Percentiles rank a stretch among this genome's conserved stretches.
phyloP scores from a whole-genome alignment of 352 stramenopile species.

The Phytophthora lateralis region DNA sequence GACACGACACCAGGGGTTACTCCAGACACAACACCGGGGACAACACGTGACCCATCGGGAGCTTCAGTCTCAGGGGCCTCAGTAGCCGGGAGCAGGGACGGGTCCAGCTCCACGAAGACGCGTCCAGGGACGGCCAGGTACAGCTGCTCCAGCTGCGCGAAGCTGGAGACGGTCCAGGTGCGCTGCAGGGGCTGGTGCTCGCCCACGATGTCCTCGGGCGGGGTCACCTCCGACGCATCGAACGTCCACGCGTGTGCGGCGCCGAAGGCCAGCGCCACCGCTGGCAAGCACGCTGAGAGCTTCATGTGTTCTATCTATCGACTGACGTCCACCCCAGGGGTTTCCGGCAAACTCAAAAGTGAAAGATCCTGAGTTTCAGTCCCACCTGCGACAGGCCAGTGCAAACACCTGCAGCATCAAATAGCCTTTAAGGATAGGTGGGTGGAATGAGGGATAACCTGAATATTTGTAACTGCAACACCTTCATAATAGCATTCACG shows the following conservation, averaged over 20 bases:
- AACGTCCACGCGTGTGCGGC: constrained; percentile 38
- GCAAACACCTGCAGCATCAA: neutral
- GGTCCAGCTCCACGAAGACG: constrained; percentile 61
- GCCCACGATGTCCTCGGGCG: constrained; percentile 33
- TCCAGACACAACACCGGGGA: neutral
- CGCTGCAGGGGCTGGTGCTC: constrained; percentile 49
- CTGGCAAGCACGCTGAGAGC: constrained; percentile 22
- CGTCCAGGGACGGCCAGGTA: constrained; percentile 56
- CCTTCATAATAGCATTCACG: neutral
- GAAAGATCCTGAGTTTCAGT: constrained; percentile 27
- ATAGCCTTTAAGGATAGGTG: neutral
- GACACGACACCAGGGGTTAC: neutral
- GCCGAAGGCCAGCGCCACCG: constrained; percentile 25
- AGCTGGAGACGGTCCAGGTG: constrained; percentile 50
- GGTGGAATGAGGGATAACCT: neutral
- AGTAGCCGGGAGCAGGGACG: constrained; percentile 32
- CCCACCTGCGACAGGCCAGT: constrained; percentile 26
- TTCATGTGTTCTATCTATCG: constrained; percentile 24
- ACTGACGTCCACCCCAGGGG: neutral
- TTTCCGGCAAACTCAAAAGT: constrained; percentile 23
- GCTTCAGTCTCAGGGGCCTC: constrained; percentile 16
- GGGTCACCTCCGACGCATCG: constrained; percentile 36
- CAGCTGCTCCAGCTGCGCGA: constrained; percentile 47
- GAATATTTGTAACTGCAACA: neutral
- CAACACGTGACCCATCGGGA: neutral